Evolutionary conservation across 176 grass and related monocot genomes (phyloP).

Genomic region (Echinochloa phyllopogon): DNA sequence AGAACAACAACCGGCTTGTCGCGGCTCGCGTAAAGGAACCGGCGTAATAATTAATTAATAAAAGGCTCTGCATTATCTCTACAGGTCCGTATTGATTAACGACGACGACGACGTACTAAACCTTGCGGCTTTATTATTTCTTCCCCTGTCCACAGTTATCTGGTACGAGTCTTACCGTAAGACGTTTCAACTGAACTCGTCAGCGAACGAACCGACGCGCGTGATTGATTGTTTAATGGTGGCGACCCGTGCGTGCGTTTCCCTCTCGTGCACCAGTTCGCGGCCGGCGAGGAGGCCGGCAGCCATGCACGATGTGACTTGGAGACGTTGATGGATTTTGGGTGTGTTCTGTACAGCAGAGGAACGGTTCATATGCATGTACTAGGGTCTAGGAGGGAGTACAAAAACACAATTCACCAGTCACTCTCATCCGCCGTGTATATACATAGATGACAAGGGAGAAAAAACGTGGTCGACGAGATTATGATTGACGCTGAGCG

Average conservation of each 20-base stretch:
- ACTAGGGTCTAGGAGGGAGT: not conserved
- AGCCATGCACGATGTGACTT: slow-evolving; percentile 28
- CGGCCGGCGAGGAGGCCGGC: not conserved
- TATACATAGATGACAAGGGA: not conserved
- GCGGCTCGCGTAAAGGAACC: not conserved
- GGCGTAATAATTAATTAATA: not conserved
- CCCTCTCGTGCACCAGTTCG: not conserved
- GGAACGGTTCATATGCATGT: not conserved
- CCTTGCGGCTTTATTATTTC: not conserved
- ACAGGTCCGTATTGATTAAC: not conserved
- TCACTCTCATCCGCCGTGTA: not conserved
- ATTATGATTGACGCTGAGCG: not conserved
- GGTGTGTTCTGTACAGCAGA: not conserved
- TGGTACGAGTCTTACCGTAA: not conserved
- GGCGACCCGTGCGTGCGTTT: not conserved
- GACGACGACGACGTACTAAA: not conserved
- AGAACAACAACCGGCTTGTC: not conserved
- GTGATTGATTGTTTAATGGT: slow-evolving; percentile 20
- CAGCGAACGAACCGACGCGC: not conserved
- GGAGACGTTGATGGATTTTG: slow-evolving; percentile 20
- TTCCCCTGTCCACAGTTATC: not conserved
- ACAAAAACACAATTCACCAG: too few species aligned
- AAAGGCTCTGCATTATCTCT: not conserved
- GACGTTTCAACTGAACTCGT: slow-evolving; percentile 3
- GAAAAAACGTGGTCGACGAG: not conserved